Conservation (phyloP, 148 eudicot genomes). For the Persicaria tinctoria region DNA sequence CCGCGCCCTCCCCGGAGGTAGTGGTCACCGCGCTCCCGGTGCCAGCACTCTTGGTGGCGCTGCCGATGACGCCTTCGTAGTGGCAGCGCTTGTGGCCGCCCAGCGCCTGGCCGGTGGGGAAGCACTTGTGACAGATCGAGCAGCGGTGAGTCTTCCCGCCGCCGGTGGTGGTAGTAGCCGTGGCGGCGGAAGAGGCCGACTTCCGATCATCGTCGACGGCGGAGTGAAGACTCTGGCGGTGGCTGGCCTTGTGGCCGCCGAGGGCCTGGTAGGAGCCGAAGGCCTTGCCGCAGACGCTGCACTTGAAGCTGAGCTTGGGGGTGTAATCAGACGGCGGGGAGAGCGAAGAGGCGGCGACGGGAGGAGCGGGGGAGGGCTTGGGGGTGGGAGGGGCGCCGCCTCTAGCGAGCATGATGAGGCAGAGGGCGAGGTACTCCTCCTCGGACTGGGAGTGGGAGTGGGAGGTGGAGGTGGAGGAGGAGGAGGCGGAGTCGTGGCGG, state of each 20-base stretch:
- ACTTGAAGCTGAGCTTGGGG: conserved; percentile 29
- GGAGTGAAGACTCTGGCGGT: conserved; percentile 28
- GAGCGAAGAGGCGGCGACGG: conserved; percentile 6
- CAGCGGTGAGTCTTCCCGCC: conserved; percentile 52
- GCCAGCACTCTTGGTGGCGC: conserved; percentile 13
- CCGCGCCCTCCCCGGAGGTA: conserved; percentile 49
- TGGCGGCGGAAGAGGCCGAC: conserved; percentile 18
- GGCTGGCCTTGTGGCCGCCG: conserved; percentile 93
- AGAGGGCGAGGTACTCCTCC: conserved; percentile 84
- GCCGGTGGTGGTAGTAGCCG: conserved; percentile 2
- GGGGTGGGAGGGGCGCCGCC: conserved; percentile 20
- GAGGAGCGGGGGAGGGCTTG: conserved; percentile 7
- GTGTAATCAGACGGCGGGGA: background rate
- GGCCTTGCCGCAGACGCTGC: conserved; percentile 59
- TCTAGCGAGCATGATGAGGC: conserved; percentile 79
- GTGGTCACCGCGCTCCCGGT: background rate
- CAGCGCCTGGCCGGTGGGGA: conserved; percentile 38
- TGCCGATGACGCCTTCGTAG: conserved; percentile 39
- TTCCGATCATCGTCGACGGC: conserved; percentile 20
- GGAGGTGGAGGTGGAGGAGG: background rate
- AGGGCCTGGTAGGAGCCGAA: conserved; percentile 81
- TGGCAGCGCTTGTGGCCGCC: conserved; percentile 45
- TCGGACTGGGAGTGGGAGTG: conserved; percentile 36
- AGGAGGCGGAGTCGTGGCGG: conserved; percentile 26
- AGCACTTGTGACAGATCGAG: conserved; percentile 39